Percentiles rank a stretch among this genome's conserved stretches.
Conservation (phyloP, 2,329 filamentous ascomycete species). For the Magnaporthales sp. region DNA sequence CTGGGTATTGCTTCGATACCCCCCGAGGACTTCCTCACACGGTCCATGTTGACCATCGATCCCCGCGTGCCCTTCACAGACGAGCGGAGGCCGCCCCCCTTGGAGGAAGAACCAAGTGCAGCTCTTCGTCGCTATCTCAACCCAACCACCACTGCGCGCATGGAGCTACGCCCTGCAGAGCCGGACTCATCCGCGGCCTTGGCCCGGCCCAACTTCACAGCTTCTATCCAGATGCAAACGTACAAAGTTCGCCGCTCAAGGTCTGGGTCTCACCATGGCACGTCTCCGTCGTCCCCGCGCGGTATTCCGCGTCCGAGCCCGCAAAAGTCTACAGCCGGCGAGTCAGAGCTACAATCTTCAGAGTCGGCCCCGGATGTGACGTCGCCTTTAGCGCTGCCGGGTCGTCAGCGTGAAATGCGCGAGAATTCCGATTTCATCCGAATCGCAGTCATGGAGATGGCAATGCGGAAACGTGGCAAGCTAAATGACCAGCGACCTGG, state of each 20-base stretch:
- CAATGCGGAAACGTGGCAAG: slow-evolving; percentile 59
- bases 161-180: slow-evolving; percentile 25
- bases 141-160: slow-evolving; percentile 43
- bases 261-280: slow-evolving; percentile 16
- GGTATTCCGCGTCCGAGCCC: slow-evolving; percentile 6
- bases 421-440: slow-evolving; percentile 65
- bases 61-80: slow-evolving; percentile 59
- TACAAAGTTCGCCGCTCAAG: slow-evolving; percentile 51
- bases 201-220: slow-evolving; percentile 37
- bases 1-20: slow-evolving; percentile 56
- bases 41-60: slow-evolving; percentile 60
- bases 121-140: slow-evolving; percentile 61
- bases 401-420: slow-evolving; percentile 57
- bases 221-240: slow-evolving; percentile 65
- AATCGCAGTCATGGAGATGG: slow-evolving; percentile 64
- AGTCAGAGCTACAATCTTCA: background rate
- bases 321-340: background rate
- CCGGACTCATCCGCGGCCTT: slow-evolving; percentile 12
- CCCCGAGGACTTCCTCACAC: slow-evolving; percentile 57
- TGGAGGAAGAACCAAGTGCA: slow-evolving; percentile 56
- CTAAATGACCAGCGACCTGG: slow-evolving; percentile 58
- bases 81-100: slow-evolving; percentile 53
- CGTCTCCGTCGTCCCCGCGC: slow-evolving; percentile 8
- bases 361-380: background rate
- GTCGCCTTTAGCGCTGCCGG: slow-evolving; percentile 20